Evolutionary conservation across 495 filamentous ascomycete species (phyloP).

Genomic region (Corynascus novoguineensis): DNA sequence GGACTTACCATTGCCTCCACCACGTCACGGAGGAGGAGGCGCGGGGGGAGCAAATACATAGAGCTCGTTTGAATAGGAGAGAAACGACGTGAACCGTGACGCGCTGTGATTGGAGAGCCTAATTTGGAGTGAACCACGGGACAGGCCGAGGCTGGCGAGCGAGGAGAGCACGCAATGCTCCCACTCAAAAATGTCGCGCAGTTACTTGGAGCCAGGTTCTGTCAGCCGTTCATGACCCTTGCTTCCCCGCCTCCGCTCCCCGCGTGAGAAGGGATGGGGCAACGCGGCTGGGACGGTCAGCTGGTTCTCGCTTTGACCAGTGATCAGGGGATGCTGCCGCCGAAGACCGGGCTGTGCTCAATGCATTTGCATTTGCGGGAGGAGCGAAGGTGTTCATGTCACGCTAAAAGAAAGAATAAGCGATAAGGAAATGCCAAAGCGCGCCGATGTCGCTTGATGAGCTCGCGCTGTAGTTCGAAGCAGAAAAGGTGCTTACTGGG

Average conservation of each 20-base stretch:
- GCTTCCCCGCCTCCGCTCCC: slow-evolving; percentile 4
- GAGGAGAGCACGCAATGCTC: not conserved
- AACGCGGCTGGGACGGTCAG: slow-evolving; percentile 7
- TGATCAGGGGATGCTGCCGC: not conserved
- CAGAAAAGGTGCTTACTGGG: not conserved
- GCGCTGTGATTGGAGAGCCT: too few relatives aligned
- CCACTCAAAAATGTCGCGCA: too few relatives aligned
- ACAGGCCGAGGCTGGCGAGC: not conserved
- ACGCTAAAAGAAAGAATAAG: not conserved
- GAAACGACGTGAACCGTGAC: too few relatives aligned
- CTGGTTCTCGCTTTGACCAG: not conserved
- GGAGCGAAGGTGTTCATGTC: not conserved
- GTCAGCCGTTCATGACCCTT: not conserved
- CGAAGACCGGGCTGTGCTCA: not conserved
- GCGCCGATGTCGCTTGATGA: slow-evolving; percentile 1
- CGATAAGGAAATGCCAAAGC: too few relatives aligned
- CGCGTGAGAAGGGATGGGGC: not conserved
- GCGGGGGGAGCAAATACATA: not conserved
- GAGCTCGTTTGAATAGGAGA: too few relatives aligned
- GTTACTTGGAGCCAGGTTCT: not conserved
- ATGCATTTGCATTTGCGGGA: too few relatives aligned
- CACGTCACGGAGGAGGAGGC: not conserved
- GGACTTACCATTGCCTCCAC: not conserved
- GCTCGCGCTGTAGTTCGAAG: not conserved
- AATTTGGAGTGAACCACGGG: not conserved